Percentiles rank a stretch among this genome's conserved stretches.
phyloP scores from a whole-genome alignment of 108 stramenopile genomes.

The Asterionellopsis glacialis region DNA sequence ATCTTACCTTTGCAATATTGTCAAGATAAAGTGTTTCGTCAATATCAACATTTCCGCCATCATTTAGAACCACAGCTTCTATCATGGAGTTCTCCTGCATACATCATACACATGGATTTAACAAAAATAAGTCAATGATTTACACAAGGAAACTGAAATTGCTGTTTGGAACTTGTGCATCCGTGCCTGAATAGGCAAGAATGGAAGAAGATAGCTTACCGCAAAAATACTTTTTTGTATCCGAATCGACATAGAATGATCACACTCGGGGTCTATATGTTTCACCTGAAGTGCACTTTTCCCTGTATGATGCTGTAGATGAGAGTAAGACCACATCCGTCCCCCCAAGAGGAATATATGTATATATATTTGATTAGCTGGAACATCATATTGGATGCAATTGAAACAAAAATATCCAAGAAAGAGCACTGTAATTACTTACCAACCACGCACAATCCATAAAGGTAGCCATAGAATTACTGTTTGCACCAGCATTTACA shows the following conservation, averaged over 20 bases:
- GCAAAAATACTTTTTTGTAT: background rate
- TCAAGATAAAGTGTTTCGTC: background rate
- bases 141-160: background rate
- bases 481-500: background rate
- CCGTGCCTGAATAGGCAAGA: background rate
- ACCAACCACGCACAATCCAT: conserved; percentile 2
- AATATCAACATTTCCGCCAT: conserved; percentile 1
- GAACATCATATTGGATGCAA: background rate
- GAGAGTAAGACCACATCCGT: too few relatives aligned
- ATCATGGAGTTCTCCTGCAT: background rate
- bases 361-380: too few relatives aligned
- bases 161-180: background rate
- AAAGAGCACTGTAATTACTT: background rate
- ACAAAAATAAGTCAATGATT: too few relatives aligned
- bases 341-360: too few relatives aligned
- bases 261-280: too few relatives aligned
- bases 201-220: background rate
- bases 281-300: too few relatives aligned
- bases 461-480: background rate
- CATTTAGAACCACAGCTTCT: conserved; percentile 3
- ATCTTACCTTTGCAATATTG: background rate
- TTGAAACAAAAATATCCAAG: background rate
- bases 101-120: background rate
- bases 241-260: too few relatives aligned
- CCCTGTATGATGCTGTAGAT: too few relatives aligned